Conservation (phyloP, 2,329 filamentous ascomycete species). For the Penicillium sp. region DNA sequence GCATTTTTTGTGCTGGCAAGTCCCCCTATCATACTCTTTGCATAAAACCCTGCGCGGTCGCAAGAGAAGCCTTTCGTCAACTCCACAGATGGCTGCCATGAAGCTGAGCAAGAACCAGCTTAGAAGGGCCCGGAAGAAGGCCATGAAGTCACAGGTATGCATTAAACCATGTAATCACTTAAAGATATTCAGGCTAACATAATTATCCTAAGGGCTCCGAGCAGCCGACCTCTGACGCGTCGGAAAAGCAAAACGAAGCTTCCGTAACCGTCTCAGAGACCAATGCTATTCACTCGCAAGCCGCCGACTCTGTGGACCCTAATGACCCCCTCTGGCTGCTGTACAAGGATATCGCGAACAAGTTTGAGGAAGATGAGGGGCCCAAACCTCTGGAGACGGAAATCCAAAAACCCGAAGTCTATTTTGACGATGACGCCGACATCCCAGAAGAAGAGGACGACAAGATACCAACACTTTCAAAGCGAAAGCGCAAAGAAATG, state of each 20-base stretch:
- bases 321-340: constrained; percentile 81
- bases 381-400: constrained; percentile 70
- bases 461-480: constrained; percentile 75
- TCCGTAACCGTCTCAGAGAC: constrained; percentile 20
- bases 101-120: constrained; percentile 95
- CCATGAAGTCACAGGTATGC: constrained; percentile 72
- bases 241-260: constrained; percentile 14
- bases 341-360: constrained; percentile 81
- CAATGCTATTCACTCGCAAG: constrained; percentile 52
- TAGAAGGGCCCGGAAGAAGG: constrained; percentile 92
- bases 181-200: constrained; percentile 22
- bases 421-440: constrained; percentile 81
- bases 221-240: constrained; percentile 9
- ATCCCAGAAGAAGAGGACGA: constrained; percentile 77
- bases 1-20: not conserved
- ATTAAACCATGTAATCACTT: not conserved
- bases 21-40: not conserved
- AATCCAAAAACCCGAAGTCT: constrained; percentile 80
- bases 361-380: constrained; percentile 71
- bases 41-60: not conserved
- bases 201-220: constrained; percentile 35
- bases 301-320: constrained; percentile 58
- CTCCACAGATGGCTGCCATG: constrained; percentile 28
- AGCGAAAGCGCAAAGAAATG: constrained; percentile 90
- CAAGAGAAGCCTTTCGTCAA: not conserved